phyloP scores from a whole-genome alignment of 768 basidiomycete species.

The Leucosporidium yakuticum region DNA sequence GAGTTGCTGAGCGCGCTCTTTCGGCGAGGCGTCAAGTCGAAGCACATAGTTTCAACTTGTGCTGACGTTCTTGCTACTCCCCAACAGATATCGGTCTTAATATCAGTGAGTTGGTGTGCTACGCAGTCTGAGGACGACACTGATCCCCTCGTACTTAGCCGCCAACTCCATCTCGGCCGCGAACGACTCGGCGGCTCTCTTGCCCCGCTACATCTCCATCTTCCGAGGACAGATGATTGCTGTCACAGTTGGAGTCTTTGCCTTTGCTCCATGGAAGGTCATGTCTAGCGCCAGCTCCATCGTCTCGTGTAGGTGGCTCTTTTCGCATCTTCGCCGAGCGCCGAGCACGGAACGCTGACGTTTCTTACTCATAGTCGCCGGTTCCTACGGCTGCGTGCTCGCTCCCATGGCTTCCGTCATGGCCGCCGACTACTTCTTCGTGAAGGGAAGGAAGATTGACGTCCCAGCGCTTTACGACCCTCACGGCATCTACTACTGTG shows the following conservation, averaged over 20 bases:
- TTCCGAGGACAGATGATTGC: constrained; percentile 64
- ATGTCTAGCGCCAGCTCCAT: constrained; percentile 47
- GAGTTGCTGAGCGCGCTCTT: no score
- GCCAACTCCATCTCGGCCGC: constrained; percentile 72
- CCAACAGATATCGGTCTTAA: constrained; percentile 47
- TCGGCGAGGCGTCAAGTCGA: no score
- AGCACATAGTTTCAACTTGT: no score
- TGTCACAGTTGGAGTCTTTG: constrained; percentile 57
- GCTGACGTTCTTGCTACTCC: no score
- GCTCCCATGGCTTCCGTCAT: constrained; percentile 76
- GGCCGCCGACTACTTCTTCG: constrained; percentile 66
- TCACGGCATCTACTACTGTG: constrained; percentile 47
- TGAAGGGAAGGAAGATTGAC: constrained; percentile 65
- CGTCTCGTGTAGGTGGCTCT: constrained; percentile 25
- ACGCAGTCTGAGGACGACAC: no score
- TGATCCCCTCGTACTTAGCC: constrained; percentile 41
- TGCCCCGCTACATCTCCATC: constrained; percentile 70
- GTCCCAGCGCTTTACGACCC: constrained; percentile 80
- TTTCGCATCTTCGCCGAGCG: not conserved
- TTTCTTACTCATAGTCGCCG: not conserved
- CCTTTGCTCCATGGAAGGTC: constrained; percentile 66
- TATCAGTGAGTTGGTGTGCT: no score
- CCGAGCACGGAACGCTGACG: not conserved
- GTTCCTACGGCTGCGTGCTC: constrained; percentile 65
- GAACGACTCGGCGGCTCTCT: constrained; percentile 72